Evolutionary conservation across 345 rosid species (phyloP).

Genomic region (Eucalyptus guilfoylei): DNA sequence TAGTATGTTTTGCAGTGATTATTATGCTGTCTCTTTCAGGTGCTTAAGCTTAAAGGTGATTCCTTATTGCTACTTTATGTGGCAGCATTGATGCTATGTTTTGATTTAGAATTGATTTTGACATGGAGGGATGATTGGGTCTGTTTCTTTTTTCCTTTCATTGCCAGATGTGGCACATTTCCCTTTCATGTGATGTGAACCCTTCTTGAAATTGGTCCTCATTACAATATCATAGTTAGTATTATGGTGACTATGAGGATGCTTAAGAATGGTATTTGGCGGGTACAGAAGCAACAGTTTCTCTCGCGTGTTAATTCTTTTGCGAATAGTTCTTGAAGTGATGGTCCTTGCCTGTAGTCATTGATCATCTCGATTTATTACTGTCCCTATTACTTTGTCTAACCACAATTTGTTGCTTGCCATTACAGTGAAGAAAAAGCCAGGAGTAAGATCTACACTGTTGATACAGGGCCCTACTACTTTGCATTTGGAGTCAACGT

Average conservation of each 20-base stretch:
- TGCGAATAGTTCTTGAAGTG: neutral
- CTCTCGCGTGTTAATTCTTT: neutral
- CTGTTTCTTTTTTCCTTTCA: neutral
- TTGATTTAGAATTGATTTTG: too few relatives aligned
- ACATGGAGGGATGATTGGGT: too few relatives aligned
- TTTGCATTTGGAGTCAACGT: slow-evolving; percentile 85
- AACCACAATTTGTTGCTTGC: neutral
- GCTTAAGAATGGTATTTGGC: neutral
- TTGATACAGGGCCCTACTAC: slow-evolving; percentile 62
- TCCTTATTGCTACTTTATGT: too few relatives aligned
- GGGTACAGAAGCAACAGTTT: neutral
- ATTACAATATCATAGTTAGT: accelerated
- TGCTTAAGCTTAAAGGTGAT: too few relatives aligned
- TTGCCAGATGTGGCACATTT: neutral
- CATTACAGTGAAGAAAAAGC: slow-evolving; percentile 75
- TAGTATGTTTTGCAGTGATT: neutral
- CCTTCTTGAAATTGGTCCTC: neutral
- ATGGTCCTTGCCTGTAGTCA: neutral
- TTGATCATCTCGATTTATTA: neutral
- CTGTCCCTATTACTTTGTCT: neutral
- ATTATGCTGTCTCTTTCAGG: too few relatives aligned
- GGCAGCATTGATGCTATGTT: too few relatives aligned
- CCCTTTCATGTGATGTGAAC: neutral
- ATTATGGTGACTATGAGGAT: neutral
- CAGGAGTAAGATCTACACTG: slow-evolving; percentile 71